A percentile compares a stretch with the other conserved stretches of the same genome.
phyloP scores from a whole-genome alignment of 148 eudicot species.

The Rhododendron mucronatum region DNA sequence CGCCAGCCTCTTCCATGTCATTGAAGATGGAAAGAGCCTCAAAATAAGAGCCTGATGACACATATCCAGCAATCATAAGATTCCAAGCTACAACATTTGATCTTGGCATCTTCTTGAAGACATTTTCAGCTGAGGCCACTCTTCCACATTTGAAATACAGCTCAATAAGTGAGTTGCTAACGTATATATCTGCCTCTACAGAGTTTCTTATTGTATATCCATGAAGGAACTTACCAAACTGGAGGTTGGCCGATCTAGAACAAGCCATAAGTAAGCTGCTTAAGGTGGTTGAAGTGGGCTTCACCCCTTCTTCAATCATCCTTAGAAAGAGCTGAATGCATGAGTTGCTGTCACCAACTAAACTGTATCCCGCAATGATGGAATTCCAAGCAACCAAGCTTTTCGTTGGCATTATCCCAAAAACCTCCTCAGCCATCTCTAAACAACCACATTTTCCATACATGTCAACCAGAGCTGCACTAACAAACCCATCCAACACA shows the following conservation, averaged over 20 bases:
- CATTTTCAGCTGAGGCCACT: neutral
- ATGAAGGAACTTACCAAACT: neutral
- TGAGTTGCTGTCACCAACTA: conserved; percentile 22
- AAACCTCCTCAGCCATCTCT: conserved; percentile 24
- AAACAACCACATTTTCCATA: conserved; percentile 34
- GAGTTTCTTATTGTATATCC: conserved; percentile 4
- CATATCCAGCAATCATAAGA: conserved; percentile 1
- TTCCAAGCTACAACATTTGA: conserved; percentile 1
- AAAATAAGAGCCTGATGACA: neutral
- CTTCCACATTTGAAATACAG: conserved; percentile 6
- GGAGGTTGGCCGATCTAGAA: neutral
- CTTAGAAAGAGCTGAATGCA: conserved; percentile 26
- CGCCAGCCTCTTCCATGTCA: neutral
- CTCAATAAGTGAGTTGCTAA: neutral
- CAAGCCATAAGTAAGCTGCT: conserved; percentile 7
- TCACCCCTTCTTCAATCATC: conserved; percentile 16
- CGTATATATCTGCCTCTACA: neutral
- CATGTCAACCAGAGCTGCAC: conserved; percentile 33
- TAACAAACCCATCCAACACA: conserved; percentile 19
- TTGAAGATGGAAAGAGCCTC: neutral
- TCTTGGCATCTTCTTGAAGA: conserved; percentile 1
- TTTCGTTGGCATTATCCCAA: conserved; percentile 22
- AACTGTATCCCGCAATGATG: conserved; percentile 26
- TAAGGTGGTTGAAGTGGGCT: neutral
- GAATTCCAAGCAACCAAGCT: conserved; percentile 34